Evolutionary conservation across 2,329 filamentous ascomycete genomes (phyloP), one percentile per base, ranked within the genome.

Genomic region (Mycogone perniciosa): DNA sequence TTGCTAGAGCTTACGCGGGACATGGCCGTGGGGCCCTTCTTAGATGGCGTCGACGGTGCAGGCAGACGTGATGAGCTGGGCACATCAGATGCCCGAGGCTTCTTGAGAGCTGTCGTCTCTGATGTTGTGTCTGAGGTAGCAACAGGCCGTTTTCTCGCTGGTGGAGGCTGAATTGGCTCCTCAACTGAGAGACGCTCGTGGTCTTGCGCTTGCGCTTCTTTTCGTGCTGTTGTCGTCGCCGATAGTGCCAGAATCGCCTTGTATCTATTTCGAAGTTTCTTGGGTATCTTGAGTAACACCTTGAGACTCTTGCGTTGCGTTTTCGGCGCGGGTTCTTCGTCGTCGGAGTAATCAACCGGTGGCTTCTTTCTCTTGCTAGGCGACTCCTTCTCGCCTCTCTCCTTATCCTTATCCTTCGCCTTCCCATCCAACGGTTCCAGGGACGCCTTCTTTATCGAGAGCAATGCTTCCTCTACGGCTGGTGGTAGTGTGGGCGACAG

Each of bases 401-500:
- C 5, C 34, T 11, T 7, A 37, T 43, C 11, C 40, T 43, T 31
- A 20, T 57, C 56, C 51, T 57, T 61, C 34, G 37, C 5, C 31
- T 49, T 52, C 33, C 56, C 56, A 20, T 60, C 59, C n/a, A 46
- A 41, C 4, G 53, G 50, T 9, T 62, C 64, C 34, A 58, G 46
- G 4, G 61, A 55, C 9, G 46, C 60, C 63, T 62, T 72, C 61
- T 58, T 62, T 56, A 53, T 62, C 60, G 56, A 62, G 13, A 53
- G 62, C 33, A 69, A 51, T 50, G 67, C 67, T 4, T 62, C 73
- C 54, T 81, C 76, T 0, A 82, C 65, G 13, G 74, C 61, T 0
- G 76, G 67, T 1, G 79, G 79, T 6, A 82, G 62, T 0, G 78
- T 82, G 0, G 79, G 79, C 0, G 79, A 82, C 8, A 82, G 66